A percentile compares a stretch with the other conserved stretches of the same genome.
Evolutionary conservation across 2,329 filamentous ascomycete species (phyloP).

Genomic region (Neonectria ditissima): DNA sequence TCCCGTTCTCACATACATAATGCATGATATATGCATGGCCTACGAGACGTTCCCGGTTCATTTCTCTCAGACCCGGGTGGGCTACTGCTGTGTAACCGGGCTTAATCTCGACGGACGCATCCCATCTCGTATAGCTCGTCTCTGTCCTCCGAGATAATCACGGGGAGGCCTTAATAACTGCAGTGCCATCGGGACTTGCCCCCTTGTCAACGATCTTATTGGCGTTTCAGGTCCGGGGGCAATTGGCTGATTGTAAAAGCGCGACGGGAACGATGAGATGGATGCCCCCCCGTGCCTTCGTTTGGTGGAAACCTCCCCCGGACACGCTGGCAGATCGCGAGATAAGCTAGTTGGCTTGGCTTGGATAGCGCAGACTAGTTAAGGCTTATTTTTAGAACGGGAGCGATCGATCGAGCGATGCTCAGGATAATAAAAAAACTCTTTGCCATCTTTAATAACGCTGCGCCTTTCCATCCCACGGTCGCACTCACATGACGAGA

Average conservation of each 20-base stretch:
- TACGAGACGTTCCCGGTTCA: background rate
- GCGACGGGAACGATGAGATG: background rate
- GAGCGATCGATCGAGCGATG: background rate
- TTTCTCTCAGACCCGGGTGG: background rate
- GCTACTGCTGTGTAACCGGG: background rate
- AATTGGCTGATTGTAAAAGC: background rate
- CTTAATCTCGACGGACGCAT: background rate
- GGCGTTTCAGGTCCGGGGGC: background rate
- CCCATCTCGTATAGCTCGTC: background rate
- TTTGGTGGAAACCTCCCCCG: background rate
- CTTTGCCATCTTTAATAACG: background rate
- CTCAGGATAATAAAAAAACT: background rate
- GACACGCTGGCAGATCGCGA: background rate
- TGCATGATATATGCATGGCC: background rate
- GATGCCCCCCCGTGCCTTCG: background rate
- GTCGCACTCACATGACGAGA: background rate
- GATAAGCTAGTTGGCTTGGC: background rate
- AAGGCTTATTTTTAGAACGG: background rate
- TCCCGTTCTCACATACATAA: background rate
- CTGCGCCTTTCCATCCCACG: background rate
- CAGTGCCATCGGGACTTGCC: background rate
- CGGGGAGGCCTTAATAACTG: too few relatives aligned
- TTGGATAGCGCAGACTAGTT: background rate
- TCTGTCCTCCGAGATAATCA: background rate
- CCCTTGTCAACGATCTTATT: background rate